Percentiles rank a stretch among this genome's conserved stretches.
Conservation (phyloP, 106 monocot species). For the Allium fistulosum region DNA sequence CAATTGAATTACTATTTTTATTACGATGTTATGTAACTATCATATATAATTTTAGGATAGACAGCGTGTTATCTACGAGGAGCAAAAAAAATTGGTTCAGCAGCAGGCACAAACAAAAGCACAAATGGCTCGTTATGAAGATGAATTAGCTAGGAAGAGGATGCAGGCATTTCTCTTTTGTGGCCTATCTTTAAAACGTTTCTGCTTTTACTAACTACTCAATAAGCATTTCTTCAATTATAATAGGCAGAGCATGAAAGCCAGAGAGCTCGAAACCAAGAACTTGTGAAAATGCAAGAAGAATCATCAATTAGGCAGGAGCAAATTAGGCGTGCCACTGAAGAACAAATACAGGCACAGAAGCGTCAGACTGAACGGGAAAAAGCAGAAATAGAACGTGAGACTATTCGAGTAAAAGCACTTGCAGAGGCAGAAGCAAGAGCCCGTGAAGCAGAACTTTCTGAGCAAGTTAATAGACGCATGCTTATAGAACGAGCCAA, state of each 20-base stretch:
- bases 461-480: slow-evolving; percentile 86
- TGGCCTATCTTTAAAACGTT: background rate
- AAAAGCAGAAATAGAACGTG: slow-evolving; percentile 80
- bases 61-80: slow-evolving; percentile 80
- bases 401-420: slow-evolving; percentile 61
- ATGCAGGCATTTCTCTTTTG: slow-evolving; percentile 59
- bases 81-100: slow-evolving; percentile 80
- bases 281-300: slow-evolving; percentile 97
- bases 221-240: slow-evolving; percentile 7
- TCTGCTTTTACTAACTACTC: background rate
- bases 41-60: slow-evolving; percentile 51
- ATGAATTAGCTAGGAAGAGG: slow-evolving; percentile 85
- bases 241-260: slow-evolving; percentile 82
- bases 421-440: slow-evolving; percentile 90
- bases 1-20: too few relatives aligned
- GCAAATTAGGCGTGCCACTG: slow-evolving; percentile 76
- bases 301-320: slow-evolving; percentile 83
- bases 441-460: slow-evolving; percentile 71
- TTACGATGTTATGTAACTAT: too few relatives aligned
- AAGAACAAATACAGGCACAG: slow-evolving; percentile 91
- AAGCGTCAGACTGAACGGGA: slow-evolving; percentile 77
- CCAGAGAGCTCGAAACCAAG: slow-evolving; percentile 88
- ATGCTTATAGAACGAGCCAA: slow-evolving; percentile 75
- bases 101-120: slow-evolving; percentile 91
- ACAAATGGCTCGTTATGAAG: slow-evolving; percentile 90